Base-by-base conservation (phyloP, 768 basidiomycete genomes). In the Strobilomyces echinocephalus region DNA sequence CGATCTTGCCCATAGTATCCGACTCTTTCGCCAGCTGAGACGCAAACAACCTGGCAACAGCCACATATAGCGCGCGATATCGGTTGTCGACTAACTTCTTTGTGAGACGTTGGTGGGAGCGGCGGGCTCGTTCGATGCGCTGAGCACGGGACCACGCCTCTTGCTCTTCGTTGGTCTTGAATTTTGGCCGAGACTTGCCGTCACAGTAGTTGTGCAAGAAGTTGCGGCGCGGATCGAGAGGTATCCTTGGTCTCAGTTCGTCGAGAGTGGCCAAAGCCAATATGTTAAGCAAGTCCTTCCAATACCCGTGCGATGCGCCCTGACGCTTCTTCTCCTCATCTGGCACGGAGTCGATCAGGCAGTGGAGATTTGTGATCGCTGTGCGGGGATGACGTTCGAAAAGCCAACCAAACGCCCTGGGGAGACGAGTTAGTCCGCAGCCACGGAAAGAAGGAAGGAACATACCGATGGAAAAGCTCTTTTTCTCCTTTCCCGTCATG, bases 231-330 rank as follows among this genome's bases (percentile, higher is more conserved):
- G 49, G 50, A 46, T 40, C 5, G 8, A 57, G 33, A 11, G 57
- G 38, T 2, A 31, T 1, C 1, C 16, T 48, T 14, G 62, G 55
- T 20, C 36, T 49, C 20, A 88, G 75, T 54, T 87, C 72, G 53
- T 76, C 79, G 15, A 75, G 65, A 1, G 81, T 74, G 11, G 81
- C 82, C 28, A 89, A 74, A 5, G 79, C 75, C 5, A 88, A 72
- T 46, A 89, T 81, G 48, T 87, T 84, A 49, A 87, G 76, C 20
- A 88, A 73, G 59, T 88, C 87, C 62, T 90, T 88, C 83, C 84
- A 88, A 60, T 83, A 87, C 0, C 87, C 87, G 46, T 88, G 86
- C 5, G 74, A 54, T 18, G 59, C 49, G 31, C 62, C 35, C 10
- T 18, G 28, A n/a, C n/a, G n/a, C 16, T 34, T 34, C 24, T 31